Evolutionary conservation across 352 stramenopile genomes (phyloP).

Genomic region (Pythium dissimile): DNA sequence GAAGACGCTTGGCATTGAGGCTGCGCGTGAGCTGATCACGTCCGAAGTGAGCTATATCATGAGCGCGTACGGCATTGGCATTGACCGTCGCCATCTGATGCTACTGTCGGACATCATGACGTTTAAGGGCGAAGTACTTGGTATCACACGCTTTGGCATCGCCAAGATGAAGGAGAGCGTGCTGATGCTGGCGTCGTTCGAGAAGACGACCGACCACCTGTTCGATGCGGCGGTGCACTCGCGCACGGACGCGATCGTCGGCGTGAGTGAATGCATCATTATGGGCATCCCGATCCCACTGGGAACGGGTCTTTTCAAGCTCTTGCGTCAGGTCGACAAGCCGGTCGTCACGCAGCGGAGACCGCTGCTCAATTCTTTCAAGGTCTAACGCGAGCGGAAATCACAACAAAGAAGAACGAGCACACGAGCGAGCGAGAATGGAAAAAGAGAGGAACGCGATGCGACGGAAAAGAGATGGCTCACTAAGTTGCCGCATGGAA

Average conservation of each 20-base stretch:
- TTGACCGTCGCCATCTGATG: conserved; percentile 98
- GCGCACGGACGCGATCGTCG: conserved; percentile 97
- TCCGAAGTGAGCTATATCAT: conserved; percentile 99
- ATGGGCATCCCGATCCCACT: conserved; percentile 99
- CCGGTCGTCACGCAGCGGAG: conserved; percentile 59
- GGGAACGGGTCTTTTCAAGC: conserved; percentile 98
- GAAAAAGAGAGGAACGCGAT: not conserved
- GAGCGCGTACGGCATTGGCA: conserved; percentile 97
- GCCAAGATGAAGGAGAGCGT: conserved; percentile 99
- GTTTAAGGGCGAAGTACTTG: conserved; percentile 93
- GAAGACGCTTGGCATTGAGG: conserved; percentile 98
- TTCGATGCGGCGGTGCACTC: conserved; percentile 99
- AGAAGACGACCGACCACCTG: conserved; percentile 99
- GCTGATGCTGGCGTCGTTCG: conserved; percentile 98
- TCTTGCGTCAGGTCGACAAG: conserved; percentile 87
- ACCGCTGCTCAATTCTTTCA: conserved; percentile 43
- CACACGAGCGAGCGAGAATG: not conserved
- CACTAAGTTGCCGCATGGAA: not conserved
- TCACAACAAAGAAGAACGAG: not conserved
- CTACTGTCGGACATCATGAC: conserved; percentile 99
- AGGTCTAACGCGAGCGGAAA: conserved; percentile 3
- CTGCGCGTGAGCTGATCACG: conserved; percentile 94
- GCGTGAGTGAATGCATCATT: conserved; percentile 99
- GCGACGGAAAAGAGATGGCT: not conserved
- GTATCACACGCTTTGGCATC: conserved; percentile 97